Conservation (phyloP, 257 asterid genomes). For the Pogostemon cablin region DNA sequence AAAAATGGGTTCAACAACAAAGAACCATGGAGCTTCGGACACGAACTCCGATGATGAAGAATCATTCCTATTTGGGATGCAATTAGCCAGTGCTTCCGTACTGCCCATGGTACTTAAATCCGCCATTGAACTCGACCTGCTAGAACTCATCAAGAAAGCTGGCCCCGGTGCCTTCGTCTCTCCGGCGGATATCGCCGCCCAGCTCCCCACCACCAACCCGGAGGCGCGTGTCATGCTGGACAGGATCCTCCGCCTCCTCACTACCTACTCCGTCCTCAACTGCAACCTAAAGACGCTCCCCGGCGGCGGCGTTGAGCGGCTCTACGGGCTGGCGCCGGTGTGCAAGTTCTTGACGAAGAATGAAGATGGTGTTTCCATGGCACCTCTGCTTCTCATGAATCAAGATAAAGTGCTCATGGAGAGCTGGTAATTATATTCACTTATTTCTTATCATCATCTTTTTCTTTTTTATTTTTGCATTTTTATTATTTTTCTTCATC, state of each 20-base stretch:
- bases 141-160: constrained; percentile 67
- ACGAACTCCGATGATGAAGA: constrained; percentile 43
- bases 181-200: constrained; percentile 58
- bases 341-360: constrained; percentile 68
- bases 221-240: constrained; percentile 61
- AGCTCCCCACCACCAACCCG: constrained; percentile 53
- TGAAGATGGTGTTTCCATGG: constrained; percentile 70
- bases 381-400: constrained; percentile 76
- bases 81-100: constrained; percentile 65
- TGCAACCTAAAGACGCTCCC: constrained; percentile 46
- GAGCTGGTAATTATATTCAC: constrained; percentile 57
- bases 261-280: constrained; percentile 53
- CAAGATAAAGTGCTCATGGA: constrained; percentile 88
- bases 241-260: constrained; percentile 74
- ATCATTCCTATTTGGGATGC: constrained; percentile 59
- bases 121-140: constrained; percentile 73
- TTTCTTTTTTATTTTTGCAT: too few species aligned
- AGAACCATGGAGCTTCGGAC: not conserved
- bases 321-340: constrained; percentile 63
- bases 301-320: constrained; percentile 56
- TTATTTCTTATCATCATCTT: too few species aligned
- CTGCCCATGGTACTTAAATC: constrained; percentile 75
- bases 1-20: constrained; percentile 44
- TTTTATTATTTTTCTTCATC: too few species aligned
- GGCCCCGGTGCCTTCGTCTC: constrained; percentile 62